A percentile compares a stretch with the other conserved stretches of the same genome.
Evolutionary conservation across 169 alveolate species (phyloP).

Genomic region (Cryptosporidium tyzzeri): DNA sequence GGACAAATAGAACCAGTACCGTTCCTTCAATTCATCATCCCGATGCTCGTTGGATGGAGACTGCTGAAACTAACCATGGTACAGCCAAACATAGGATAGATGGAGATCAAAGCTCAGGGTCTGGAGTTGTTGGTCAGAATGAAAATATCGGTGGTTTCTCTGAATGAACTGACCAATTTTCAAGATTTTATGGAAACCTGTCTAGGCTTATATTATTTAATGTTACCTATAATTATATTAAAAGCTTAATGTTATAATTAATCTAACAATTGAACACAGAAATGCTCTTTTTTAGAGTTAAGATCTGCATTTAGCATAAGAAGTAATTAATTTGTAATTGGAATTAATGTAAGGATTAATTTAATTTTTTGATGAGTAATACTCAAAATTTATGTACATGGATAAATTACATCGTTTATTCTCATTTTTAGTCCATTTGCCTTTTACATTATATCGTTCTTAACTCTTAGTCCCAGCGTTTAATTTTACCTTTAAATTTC

Average conservation of each 20-base stretch:
- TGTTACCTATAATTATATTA: constrained; percentile 7
- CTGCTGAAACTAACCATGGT: constrained; percentile 43
- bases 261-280: constrained; percentile 9
- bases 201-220: background rate
- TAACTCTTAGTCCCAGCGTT: constrained; percentile 2
- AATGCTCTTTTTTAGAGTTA: constrained; percentile 21
- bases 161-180: constrained; percentile 7
- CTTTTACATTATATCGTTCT: constrained; percentile 2
- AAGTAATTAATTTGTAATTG: constrained; percentile 18
- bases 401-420: background rate
- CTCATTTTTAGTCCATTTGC: background rate
- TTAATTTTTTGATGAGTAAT: background rate
- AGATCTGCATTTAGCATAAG: background rate
- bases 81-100: constrained; percentile 48
- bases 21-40: constrained; percentile 76
- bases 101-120: constrained; percentile 29
- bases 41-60: constrained; percentile 75
- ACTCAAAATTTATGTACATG: background rate
- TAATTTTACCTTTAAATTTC: background rate
- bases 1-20: constrained; percentile 25
- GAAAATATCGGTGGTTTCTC: constrained; percentile 39
- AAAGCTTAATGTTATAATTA: constrained; percentile 25
- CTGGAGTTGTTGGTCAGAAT: constrained; percentile 53
- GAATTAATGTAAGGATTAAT: constrained; percentile 17
- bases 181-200: background rate